Evolutionary conservation across 2,329 filamentous ascomycete species (phyloP), one percentile per base, ranked within the genome.

Genomic region (Cladobotryum mycophilum): DNA sequence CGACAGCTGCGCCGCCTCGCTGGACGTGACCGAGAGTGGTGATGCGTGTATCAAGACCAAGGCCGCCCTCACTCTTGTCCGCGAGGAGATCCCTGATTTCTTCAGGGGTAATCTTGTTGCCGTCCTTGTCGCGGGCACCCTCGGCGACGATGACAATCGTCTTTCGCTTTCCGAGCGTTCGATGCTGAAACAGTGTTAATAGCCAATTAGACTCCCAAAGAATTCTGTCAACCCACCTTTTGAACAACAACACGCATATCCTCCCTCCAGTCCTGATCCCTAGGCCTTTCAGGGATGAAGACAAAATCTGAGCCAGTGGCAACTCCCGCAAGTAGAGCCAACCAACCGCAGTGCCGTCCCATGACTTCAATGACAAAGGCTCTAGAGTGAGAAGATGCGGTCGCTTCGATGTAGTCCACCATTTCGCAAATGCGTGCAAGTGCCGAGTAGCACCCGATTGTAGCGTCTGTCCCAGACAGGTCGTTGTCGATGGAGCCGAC

Each of bases 401-500:
- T 97, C 17, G 92, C 91, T 70, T 99, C 92, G 60, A 99, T 95
- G 64, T 90, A 92, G 73, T 99, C 93, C 52, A 99, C 89, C 64
- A 92, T 89, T 67, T 96, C 88, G 71, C 92, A 97, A 60, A 99
- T 96, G 53, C 92, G 85, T 44, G 87, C 84, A 50, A 99, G 80
- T 20, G 93, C 93, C 41, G 91, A 96, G 74, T 96, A 97, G 68
- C 89, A 95, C 50, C 93, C 93, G 66, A 99, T 96, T 33, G 93
- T 99, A 53, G 93, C 92, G 69, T 99, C 93, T 12, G 93, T 99
- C 57, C 89, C 89, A 45, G 91, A 95, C 71, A 99, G 86, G 66
- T 99, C 93, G 66, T 99, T 99, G 77, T 99, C 93, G 64, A 99
- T 99, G 48, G 90, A 96, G 52, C 93, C 93, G 25, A 99, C 93